Conservation (phyloP, 495 filamentous ascomycete species). For the Aspergillus coremiiformis region DNA sequence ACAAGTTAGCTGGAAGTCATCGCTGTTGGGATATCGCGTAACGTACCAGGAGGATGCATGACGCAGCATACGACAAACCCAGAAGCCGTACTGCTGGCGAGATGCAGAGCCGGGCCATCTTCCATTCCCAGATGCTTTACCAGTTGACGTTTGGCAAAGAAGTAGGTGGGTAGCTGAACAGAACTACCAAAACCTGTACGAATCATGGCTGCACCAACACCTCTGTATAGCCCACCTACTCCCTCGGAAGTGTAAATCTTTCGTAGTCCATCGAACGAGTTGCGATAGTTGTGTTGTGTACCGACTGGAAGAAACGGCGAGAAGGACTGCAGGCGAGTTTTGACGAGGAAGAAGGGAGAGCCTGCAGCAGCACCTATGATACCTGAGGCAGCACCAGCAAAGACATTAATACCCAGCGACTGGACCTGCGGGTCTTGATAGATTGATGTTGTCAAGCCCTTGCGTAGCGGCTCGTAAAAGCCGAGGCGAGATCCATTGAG, state of each 20-base stretch:
- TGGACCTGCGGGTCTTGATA: conserved; percentile 68
- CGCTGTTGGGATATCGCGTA: neutral
- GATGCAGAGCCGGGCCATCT: conserved; percentile 82
- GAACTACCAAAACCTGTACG: conserved; percentile 90
- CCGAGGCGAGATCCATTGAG: conserved; percentile 95
- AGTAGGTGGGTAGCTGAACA: conserved; percentile 96
- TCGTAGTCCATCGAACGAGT: conserved; percentile 71
- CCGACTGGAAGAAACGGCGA: conserved; percentile 92
- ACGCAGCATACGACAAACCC: conserved; percentile 95
- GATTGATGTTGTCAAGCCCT: conserved; percentile 53
- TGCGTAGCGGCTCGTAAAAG: conserved; percentile 93
- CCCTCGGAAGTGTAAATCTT: conserved; percentile 76
- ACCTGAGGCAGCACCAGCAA: conserved; percentile 79
- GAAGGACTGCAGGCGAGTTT: conserved; percentile 91
- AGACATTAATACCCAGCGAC: conserved; percentile 83
- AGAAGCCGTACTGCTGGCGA: conserved; percentile 81
- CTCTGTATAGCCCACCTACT: conserved; percentile 73
- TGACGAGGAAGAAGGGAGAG: conserved; percentile 97
- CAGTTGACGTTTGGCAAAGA: conserved; percentile 88
- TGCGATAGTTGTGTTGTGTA: conserved; percentile 87
- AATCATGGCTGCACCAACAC: conserved; percentile 92
- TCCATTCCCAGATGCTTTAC: conserved; percentile 75
- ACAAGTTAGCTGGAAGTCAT: conserved; percentile 10
- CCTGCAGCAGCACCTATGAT: conserved; percentile 85
- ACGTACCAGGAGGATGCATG: conserved; percentile 90